Evolutionary conservation across 805 yeast genomes (phyloP).

Genomic region (Cephaloascus albidus): DNA sequence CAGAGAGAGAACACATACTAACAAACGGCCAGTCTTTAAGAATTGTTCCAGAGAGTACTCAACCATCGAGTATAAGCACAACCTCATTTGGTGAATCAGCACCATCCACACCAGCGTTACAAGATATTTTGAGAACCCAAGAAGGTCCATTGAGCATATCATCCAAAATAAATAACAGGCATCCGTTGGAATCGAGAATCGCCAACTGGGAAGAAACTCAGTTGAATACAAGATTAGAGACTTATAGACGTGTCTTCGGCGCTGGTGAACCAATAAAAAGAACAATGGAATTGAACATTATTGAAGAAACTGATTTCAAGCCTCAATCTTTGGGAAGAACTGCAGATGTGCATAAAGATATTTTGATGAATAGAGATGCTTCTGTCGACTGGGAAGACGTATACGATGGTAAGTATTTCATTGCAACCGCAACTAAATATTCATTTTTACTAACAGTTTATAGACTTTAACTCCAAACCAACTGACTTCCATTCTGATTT

Average conservation of each 20-base stretch:
- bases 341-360: slow-evolving; percentile 60
- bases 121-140: slow-evolving; percentile 56
- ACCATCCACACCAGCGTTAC: slow-evolving; percentile 59
- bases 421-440: too few species aligned
- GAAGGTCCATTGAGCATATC: slow-evolving; percentile 55
- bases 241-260: slow-evolving; percentile 77
- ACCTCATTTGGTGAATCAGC: slow-evolving; percentile 46
- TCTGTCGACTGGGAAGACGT: slow-evolving; percentile 91
- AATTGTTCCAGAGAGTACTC: slow-evolving; percentile 44
- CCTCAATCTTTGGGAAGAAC: slow-evolving; percentile 57
- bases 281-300: slow-evolving; percentile 77
- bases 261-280: slow-evolving; percentile 90
- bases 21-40: slow-evolving; percentile 38
- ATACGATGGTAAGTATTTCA: slow-evolving; percentile 39
- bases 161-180: slow-evolving; percentile 64
- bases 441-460: slow-evolving; percentile 5
- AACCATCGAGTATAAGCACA: slow-evolving; percentile 38
- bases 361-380: slow-evolving; percentile 68
- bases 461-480: slow-evolving; percentile 29
- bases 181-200: slow-evolving; percentile 77
- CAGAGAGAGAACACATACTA: too few species aligned
- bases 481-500: slow-evolving; percentile 65
- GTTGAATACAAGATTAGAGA: slow-evolving; percentile 60
- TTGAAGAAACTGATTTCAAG: slow-evolving; percentile 58
- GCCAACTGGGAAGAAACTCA: slow-evolving; percentile 76